Conservation (phyloP, 208 protist genomes). For the Leishmania mexicana region DNA sequence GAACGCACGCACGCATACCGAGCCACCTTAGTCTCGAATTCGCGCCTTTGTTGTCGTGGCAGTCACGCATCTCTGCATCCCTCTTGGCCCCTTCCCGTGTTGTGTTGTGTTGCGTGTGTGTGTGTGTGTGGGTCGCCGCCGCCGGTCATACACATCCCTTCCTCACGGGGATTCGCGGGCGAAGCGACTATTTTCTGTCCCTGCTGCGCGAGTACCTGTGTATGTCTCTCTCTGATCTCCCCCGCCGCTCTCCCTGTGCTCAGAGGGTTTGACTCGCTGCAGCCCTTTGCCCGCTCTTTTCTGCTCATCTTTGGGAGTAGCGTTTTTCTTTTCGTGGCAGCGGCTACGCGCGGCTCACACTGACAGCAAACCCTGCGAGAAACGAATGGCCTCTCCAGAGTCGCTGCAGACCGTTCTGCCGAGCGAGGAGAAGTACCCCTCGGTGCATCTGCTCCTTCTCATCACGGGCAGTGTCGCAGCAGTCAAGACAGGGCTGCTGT, state of each 20-base stretch:
- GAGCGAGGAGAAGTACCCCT: conserved; percentile 38
- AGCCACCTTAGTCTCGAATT: background rate
- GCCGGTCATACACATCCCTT: background rate
- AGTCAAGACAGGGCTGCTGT: conserved; percentile 82
- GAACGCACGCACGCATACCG: background rate
- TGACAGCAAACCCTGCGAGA: background rate
- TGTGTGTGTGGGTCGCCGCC: background rate
- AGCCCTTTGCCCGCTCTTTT: background rate
- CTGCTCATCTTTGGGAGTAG: background rate
- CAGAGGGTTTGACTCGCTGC: background rate
- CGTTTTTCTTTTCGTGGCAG: background rate
- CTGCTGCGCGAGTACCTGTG: background rate
- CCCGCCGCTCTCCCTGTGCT: background rate
- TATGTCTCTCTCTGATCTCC: background rate
- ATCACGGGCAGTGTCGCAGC: conserved; percentile 91
- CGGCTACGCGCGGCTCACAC: background rate
- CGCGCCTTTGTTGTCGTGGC: background rate
- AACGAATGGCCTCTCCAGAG: conserved; percentile 1
- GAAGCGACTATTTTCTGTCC: background rate
- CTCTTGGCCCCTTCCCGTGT: background rate
- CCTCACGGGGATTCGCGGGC: background rate
- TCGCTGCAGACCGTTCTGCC: background rate
- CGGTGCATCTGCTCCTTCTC: conserved; percentile 80
- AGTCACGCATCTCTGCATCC: background rate
- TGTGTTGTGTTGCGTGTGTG: background rate